Base-by-base conservation (phyloP, 1,284 basidiomycete genomes). In the Prillingera fragicola region DNA sequence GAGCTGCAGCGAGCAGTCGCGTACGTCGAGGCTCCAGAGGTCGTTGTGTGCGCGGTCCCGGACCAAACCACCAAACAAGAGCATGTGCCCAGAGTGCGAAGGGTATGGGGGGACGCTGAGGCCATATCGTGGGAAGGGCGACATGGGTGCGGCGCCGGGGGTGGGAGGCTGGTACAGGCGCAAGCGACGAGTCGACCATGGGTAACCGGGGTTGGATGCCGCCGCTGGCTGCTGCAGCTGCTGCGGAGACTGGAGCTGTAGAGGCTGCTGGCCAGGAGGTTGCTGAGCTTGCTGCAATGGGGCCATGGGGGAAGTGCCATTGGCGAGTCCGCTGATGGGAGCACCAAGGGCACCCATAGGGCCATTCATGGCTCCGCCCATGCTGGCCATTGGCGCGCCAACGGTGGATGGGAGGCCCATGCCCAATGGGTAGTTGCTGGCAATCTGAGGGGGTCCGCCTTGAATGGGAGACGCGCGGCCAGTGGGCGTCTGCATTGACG, bases 1-100 rank as follows among this genome's bases (percentile, higher is more conserved):
- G 10, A 89, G 78, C 25, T 81, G 82, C 8, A 85, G 82, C 23
- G 83, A 80, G 51, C 85, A 77, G 54, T 89, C 84, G 41, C 83
- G 78, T 10, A 87, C 83, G 43, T 85, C 85, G 60, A 96, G 82
- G 33, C 89, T 76, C 71, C 95, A 98, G 37, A 99, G 77, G 72
- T 99, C 95, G 72, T 97, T 97, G 55, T 85, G 81, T 38, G 92
- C 85, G 25, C 80, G 76, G 65, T 98, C 94, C 32, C 85, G 81
- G 14, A 98, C 92, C 41, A 99, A 82, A 54, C 95, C 95, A 58
- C 95, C 95, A 62, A 98, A 99, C 47, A 98, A 79, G 71, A 91
- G 92, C 55, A 99, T 81, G 62, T 98, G 92, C 19, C 94, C 94
- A 7, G 77, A 80, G 15, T 80, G 66, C 10, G 85, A 85, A 2